Evolutionary conservation across 257 asterid species (phyloP).

Genomic region (Salvia hispanica): DNA sequence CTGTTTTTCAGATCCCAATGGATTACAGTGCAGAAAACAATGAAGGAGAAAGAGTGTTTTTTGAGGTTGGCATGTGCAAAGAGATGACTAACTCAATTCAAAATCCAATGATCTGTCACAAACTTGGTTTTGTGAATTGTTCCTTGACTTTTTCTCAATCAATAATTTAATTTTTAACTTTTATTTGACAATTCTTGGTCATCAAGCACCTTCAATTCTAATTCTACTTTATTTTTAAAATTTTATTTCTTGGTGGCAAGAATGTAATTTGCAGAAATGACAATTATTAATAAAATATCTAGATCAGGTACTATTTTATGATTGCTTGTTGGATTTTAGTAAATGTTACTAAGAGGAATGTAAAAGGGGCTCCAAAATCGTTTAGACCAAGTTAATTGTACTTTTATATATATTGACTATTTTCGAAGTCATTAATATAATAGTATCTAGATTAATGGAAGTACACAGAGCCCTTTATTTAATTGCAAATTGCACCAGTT

Average conservation of each 20-base stretch:
- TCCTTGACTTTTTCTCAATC: conserved; percentile 33
- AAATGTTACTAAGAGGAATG: not conserved
- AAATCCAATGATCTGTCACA: conserved; percentile 37
- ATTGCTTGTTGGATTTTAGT: not conserved
- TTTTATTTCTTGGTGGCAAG: not conserved
- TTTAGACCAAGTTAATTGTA: not conserved
- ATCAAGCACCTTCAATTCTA: conserved; percentile 32
- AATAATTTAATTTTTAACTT: not conserved
- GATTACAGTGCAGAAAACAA: conserved; percentile 35
- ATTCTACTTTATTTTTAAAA: conserved; percentile 21
- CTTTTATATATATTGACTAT: conserved; percentile 2
- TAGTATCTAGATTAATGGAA: not conserved
- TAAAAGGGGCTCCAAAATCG: not conserved
- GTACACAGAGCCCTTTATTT: not conserved
- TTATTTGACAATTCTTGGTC: conserved; percentile 22
- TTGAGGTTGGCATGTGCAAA: conserved; percentile 40
- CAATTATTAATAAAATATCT: not conserved
- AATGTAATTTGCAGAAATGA: not conserved
- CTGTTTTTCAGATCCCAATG: conserved; percentile 47
- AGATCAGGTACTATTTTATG: not conserved
- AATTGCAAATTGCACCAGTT: conserved; percentile 16
- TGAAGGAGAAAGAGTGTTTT: conserved; percentile 18
- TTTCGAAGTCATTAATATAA: not conserved
- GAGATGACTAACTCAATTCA: conserved; percentile 35
- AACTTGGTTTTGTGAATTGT: conserved; percentile 28